A percentile compares a stretch with the other conserved stretches of the same genome.
Conservation (phyloP, 2,329 filamentous ascomycete genomes). For the Pseudogymnoascus sp. region DNA sequence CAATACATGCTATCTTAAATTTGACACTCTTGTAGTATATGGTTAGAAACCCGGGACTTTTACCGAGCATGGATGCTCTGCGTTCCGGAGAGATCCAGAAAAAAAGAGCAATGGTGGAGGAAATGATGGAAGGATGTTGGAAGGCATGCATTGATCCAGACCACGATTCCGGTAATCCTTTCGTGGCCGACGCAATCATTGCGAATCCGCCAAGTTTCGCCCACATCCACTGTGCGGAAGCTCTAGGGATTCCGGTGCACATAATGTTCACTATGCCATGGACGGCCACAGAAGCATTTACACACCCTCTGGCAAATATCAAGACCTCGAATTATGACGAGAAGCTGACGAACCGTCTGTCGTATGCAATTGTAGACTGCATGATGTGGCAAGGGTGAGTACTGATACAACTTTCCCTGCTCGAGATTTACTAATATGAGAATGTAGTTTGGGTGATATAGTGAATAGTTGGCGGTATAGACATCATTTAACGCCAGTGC, state of each 20-base stretch:
- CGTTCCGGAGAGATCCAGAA: conserved; percentile 59
- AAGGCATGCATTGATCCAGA: conserved; percentile 62
- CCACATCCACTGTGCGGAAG: conserved; percentile 48
- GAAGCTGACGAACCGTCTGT: conserved; percentile 33
- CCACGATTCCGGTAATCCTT: conserved; percentile 13
- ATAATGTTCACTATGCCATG: conserved; percentile 61
- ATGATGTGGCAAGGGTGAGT: conserved; percentile 39
- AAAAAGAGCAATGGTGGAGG: conserved; percentile 59
- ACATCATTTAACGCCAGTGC: conserved; percentile 32
- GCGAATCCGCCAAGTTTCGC: conserved; percentile 29
- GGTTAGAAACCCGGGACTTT: conserved; percentile 77
- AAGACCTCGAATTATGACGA: conserved; percentile 27
- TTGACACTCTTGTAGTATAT: conserved; percentile 48
- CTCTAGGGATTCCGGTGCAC: conserved; percentile 50
- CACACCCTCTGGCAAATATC: conserved; percentile 41
- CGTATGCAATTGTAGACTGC: conserved; percentile 38
- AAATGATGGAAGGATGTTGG: conserved; percentile 77
- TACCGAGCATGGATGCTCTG: conserved; percentile 68
- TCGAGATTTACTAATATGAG: not conserved
- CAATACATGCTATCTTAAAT: not conserved
- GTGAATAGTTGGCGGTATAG: conserved; percentile 36
- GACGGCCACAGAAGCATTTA: conserved; percentile 35
- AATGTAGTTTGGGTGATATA: conserved; percentile 56
- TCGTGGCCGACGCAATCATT: conserved; percentile 24
- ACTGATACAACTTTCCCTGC: not conserved